Conservation (phyloP, 176 grass and related monocot genomes). For the Poa pratensis region DNA sequence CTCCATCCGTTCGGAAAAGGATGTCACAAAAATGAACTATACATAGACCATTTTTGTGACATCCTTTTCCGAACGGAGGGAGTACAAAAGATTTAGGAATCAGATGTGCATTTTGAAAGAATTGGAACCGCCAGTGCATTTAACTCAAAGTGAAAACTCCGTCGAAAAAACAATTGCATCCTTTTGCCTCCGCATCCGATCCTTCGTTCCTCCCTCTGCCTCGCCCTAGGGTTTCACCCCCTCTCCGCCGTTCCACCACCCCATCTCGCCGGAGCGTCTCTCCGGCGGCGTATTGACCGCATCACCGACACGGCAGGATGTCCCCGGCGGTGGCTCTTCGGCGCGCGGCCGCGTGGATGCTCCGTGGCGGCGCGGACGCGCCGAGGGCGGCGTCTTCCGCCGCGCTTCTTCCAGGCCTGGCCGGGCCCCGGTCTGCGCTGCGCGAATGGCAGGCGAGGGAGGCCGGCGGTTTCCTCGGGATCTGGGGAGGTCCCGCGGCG, state of each 20-base stretch:
- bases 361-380: constrained; percentile 20
- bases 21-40: too few relatives aligned
- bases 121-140: too few relatives aligned
- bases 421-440: not conserved
- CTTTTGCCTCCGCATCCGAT: not conserved
- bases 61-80: too few relatives aligned
- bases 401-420: not conserved
- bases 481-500: not conserved
- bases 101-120: too few relatives aligned
- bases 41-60: too few relatives aligned
- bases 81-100: too few relatives aligned
- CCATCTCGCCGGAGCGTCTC: not conserved
- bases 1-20: too few relatives aligned
- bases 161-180: not conserved
- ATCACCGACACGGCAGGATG: not conserved
- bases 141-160: not conserved
- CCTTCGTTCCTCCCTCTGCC: not conserved
- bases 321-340: not conserved
- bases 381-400: not conserved
- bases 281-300: not conserved
- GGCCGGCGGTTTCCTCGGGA: not conserved
- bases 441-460: not conserved
- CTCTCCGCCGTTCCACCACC: not conserved
- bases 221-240: constrained; percentile 29
- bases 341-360: not conserved